These are phyloP conservation scores for Lichina pygmaea DNA, from an alignment of 495 filamentous ascomycete species.

Conservation along the genomic window DNA sequence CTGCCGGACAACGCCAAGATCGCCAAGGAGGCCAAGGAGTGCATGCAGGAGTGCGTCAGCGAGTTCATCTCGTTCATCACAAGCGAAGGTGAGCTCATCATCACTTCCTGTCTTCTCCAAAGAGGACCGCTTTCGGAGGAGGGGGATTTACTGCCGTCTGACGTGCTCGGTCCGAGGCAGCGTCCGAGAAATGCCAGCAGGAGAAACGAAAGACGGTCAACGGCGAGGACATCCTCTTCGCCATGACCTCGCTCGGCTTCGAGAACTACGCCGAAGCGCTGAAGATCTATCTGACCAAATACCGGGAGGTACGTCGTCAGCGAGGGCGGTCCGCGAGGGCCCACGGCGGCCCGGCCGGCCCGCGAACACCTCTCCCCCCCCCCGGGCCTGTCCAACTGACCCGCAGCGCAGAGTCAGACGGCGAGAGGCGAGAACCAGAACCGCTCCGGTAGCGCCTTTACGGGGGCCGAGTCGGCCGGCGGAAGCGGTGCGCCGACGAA, in stretches of 20 bases:
- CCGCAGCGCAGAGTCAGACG: conserved; percentile 36
- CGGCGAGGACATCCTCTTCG: conserved; percentile 92
- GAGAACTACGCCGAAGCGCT: conserved; percentile 96
- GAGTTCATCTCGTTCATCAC: conserved; percentile 99
- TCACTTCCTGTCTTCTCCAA: conserved; percentile 4
- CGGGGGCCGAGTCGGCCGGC: conserved; percentile 20
- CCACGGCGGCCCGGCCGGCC: background rate
- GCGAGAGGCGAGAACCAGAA: conserved; percentile 49
- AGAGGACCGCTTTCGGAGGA: conserved; percentile 7
- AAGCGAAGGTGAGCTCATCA: conserved; percentile 50
- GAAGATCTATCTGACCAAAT: conserved; percentile 94
- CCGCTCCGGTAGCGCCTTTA: conserved; percentile 41
- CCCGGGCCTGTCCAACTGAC: background rate
- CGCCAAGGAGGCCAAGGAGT: conserved; percentile 96
- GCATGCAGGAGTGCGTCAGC: conserved; percentile 99
- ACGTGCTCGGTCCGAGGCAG: conserved; percentile 19
- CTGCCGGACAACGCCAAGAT: conserved; percentile 98
- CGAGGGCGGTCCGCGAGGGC: conserved; percentile 6
- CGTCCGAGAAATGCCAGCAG: conserved; percentile 96
- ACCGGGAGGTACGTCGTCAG: conserved; percentile 61
- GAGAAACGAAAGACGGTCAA: conserved; percentile 99
- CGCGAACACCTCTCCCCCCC: background rate
- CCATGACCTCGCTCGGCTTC: conserved; percentile 96
- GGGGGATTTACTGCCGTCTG: conserved; percentile 3
- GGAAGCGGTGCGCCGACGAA: conserved; percentile 18